Conservation (phyloP, 75 land plant species). For the Pinus tabuliformis region DNA sequence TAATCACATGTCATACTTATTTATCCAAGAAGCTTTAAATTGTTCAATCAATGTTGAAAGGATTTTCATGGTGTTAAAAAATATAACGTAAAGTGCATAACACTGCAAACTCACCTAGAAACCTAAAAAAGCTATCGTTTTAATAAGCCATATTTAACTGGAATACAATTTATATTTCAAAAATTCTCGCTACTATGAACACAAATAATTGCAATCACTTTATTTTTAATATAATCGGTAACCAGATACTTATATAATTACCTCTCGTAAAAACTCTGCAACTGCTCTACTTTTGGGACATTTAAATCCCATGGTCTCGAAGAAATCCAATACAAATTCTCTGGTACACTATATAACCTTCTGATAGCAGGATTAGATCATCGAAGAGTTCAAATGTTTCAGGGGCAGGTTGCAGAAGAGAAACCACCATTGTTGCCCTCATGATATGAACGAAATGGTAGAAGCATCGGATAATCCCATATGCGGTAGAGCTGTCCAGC, state of each 20-base stretch:
- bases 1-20: no score
- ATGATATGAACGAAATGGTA: slow-evolving; percentile 21
- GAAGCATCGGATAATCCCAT: slow-evolving; percentile 24
- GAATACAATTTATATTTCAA: no score
- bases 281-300: slow-evolving; percentile 56
- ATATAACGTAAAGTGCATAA: no score
- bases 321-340: slow-evolving; percentile 61
- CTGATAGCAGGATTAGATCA: slow-evolving; percentile 37
- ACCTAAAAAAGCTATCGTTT: no score
- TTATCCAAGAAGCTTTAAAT: no score
- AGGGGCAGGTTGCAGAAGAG: slow-evolving; percentile 37
- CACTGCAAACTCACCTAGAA: no score
- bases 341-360: slow-evolving; percentile 73
- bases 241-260: slow-evolving; percentile 2
- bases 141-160: background rate
- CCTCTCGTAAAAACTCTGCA: slow-evolving; percentile 80
- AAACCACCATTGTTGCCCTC: slow-evolving; percentile 23
- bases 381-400: slow-evolving; percentile 31
- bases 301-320: slow-evolving; percentile 44
- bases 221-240: no score
- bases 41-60: no score
- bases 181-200: no score
- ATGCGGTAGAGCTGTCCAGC: slow-evolving; percentile 37
- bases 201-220: no score
- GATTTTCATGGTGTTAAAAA: no score